Evolutionary conservation across 495 filamentous ascomycete genomes (phyloP), one percentile per base, ranked within the genome.

Genomic region (Amphirosellinia nigrospora): DNA sequence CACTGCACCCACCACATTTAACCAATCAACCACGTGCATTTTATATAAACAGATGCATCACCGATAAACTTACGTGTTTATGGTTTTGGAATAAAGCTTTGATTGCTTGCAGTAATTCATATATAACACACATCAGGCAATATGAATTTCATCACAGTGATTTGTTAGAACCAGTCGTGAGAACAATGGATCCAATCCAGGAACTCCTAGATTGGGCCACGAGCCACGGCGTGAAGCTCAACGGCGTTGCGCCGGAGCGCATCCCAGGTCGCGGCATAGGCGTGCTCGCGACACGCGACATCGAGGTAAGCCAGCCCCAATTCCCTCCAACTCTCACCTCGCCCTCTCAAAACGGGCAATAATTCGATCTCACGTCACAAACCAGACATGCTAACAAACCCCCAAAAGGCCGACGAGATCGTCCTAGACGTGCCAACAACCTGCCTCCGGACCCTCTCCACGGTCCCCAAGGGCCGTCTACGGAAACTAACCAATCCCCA

Each of bases 181-280:
- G 34, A 23, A 52, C 34, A 39, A 64, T 70, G 79, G 79, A 83
- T 3, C 66, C 72, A 39, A 75, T 82, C 71, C 81, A 85, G 50
- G 79, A 82, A 2, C 89, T 93, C 60, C 80, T 87, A 7, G 64
- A 81, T 71, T 94, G 91, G 91, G 88, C 90, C n/a, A 78, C 79
- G 6, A 78, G 80, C 4, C 81, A 86, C 46, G 89, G 89, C 11
- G 81, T 93, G 52, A 77, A 82, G 4, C 81, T 89, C 48, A 83
- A 88, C 65, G 89, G 89, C 15, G 87, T 94, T 63, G 79, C 77
- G 21, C 87, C 90, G 43, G 72, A 84, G 79, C 21, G 81, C 74
- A 73, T 95, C 34, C 86, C 88, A 10, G 89, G 89, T 2, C 83
- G 90, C 30, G 93, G 93, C 9, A 80, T 95, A 13, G 93, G 94